Conservation (phyloP, 495 filamentous ascomycete species). For the Viridothelium virens region DNA sequence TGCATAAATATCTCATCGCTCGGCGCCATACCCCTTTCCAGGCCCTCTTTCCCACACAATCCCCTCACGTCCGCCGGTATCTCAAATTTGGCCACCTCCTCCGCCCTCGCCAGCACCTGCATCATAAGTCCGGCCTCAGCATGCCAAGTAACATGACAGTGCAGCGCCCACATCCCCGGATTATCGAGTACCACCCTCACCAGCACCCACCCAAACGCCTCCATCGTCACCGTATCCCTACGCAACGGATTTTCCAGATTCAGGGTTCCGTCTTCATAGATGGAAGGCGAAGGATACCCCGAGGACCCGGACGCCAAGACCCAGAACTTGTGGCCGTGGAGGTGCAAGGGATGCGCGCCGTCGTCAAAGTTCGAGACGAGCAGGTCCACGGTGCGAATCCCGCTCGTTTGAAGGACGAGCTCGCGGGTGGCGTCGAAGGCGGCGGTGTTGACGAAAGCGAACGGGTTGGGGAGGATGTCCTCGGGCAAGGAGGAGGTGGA, state of each 20-base stretch:
- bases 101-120: slow-evolving; percentile 48
- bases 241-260: slow-evolving; percentile 30
- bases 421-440: slow-evolving; percentile 24
- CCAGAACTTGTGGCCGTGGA: slow-evolving; percentile 50
- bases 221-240: slow-evolving; percentile 30
- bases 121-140: slow-evolving; percentile 51
- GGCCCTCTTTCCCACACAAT: slow-evolving; percentile 38
- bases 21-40: slow-evolving; percentile 41
- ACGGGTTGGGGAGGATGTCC: background rate
- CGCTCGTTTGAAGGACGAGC: slow-evolving; percentile 29
- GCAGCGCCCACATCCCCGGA: slow-evolving; percentile 31
- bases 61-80: slow-evolving; percentile 40
- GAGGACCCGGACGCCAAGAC: slow-evolving; percentile 46
- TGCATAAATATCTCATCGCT: slow-evolving; percentile 34
- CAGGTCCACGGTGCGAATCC: slow-evolving; percentile 28
- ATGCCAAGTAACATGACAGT: slow-evolving; percentile 47
- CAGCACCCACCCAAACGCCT: slow-evolving; percentile 32
- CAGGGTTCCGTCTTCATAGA: slow-evolving; percentile 25
- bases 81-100: slow-evolving; percentile 38
- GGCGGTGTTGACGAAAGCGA: slow-evolving; percentile 26
- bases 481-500: background rate
- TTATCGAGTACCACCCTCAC: slow-evolving; percentile 32
- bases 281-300: slow-evolving; percentile 37
- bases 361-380: slow-evolving; percentile 35
- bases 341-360: slow-evolving; percentile 33